Evolutionary conservation across 2,329 filamentous ascomycete species (phyloP).

Genomic region (Calonectria pauciramosa): DNA sequence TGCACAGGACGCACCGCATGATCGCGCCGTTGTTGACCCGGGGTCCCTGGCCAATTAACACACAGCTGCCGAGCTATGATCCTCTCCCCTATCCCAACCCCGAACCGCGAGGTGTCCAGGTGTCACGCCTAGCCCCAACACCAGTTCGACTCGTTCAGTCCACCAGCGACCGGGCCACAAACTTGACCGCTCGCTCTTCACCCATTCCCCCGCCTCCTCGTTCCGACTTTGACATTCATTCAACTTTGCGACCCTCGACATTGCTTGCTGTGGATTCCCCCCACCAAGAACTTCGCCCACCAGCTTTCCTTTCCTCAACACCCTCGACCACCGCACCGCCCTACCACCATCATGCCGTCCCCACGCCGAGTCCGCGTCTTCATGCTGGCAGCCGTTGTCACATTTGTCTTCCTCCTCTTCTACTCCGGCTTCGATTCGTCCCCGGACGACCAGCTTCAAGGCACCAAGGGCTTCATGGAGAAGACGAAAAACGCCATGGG

Average conservation of each 20-base stretch:
- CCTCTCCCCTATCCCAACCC: slow-evolving; percentile 11
- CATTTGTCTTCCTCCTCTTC: slow-evolving; percentile 79
- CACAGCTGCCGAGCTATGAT: slow-evolving; percentile 21
- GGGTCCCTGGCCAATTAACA: slow-evolving; percentile 15
- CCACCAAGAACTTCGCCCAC: background rate
- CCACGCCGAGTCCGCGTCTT: slow-evolving; percentile 78
- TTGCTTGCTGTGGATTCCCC: background rate
- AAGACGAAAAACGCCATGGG: slow-evolving; percentile 71
- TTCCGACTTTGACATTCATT: slow-evolving; percentile 14
- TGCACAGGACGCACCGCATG: background rate
- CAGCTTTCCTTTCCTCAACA: background rate
- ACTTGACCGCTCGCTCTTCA: background rate
- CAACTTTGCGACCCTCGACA: background rate
- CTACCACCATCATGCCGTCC: slow-evolving; percentile 70
- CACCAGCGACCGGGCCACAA: slow-evolving; percentile 6
- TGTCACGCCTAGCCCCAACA: slow-evolving; percentile 11
- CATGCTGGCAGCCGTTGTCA: slow-evolving; percentile 73
- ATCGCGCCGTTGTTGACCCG: slow-evolving; percentile 19
- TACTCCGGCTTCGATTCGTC: slow-evolving; percentile 71
- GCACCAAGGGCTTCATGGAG: slow-evolving; percentile 69
- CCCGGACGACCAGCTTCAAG: slow-evolving; percentile 59
- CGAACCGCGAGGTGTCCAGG: slow-evolving; percentile 15
- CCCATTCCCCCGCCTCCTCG: background rate
- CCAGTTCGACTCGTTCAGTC: background rate
- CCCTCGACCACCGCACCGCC: slow-evolving; percentile 38